Percentiles rank a stretch among this genome's conserved stretches.
These are phyloP conservation scores for Leccinum holopus DNA, from an alignment of 1,284 basidiomycete species.

Conservation along the genomic window DNA sequence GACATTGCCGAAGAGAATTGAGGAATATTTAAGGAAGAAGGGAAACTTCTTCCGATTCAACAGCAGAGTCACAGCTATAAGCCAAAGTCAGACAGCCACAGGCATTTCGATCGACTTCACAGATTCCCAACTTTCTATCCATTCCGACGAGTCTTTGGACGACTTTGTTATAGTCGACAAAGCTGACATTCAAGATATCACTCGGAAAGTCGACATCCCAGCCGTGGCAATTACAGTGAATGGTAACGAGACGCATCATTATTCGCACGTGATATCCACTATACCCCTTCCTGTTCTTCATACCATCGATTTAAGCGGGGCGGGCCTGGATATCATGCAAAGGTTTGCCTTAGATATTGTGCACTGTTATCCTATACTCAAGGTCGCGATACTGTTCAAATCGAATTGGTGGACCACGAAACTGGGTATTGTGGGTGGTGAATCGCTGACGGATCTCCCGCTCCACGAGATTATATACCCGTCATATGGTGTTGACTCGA, in stretches of 20 bases:
- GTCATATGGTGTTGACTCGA: conserved; percentile 31
- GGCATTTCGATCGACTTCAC: background rate
- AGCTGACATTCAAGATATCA: background rate
- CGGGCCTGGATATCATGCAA: background rate
- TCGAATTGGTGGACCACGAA: conserved; percentile 37
- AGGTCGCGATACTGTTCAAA: background rate
- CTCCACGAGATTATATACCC: conserved; percentile 31
- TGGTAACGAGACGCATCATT: background rate
- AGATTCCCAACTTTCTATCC: background rate
- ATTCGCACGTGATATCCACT: background rate
- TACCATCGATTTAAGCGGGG: background rate
- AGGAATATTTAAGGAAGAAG: background rate
- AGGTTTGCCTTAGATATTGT: background rate
- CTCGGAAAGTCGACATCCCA: background rate
- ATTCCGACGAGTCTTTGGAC: background rate
- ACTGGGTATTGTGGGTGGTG: conserved; percentile 31
- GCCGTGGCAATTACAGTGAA: background rate
- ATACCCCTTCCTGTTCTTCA: background rate
- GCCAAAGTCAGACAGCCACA: background rate
- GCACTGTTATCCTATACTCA: background rate
- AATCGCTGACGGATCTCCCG: background rate
- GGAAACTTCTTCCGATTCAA: background rate
- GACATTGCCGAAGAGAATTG: background rate
- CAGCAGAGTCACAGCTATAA: background rate
- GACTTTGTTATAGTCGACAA: background rate